Evolutionary conservation across 148 eudicot species (phyloP).

Genomic region (Vaccinium macrocarpon): DNA sequence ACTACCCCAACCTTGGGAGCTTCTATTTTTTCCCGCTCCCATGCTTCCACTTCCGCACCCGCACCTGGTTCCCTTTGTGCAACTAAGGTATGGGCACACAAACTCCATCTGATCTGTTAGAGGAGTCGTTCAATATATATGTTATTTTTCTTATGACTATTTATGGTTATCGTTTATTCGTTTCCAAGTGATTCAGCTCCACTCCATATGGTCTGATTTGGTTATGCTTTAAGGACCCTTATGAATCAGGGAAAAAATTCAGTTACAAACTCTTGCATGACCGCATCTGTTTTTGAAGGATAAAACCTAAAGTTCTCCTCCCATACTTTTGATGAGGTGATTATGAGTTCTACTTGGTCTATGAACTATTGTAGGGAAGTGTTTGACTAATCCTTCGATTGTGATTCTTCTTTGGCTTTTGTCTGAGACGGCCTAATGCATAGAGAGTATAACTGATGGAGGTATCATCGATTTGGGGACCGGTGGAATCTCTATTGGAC

Average conservation of each 20-base stretch:
- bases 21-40: too few species aligned
- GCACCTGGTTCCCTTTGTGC: too few species aligned
- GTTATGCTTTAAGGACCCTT: neutral
- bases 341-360: neutral
- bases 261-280: neutral
- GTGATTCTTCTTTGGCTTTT: neutral
- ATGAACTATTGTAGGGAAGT: neutral
- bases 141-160: neutral
- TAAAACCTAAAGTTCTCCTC: neutral
- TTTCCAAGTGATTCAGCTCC: neutral
- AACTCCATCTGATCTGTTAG: neutral
- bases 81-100: neutral
- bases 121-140: neutral
- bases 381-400: neutral
- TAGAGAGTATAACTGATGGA: neutral
- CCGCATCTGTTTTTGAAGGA: neutral
- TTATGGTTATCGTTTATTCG: neutral
- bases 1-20: too few species aligned
- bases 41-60: too few species aligned
- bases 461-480: neutral
- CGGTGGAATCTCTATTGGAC: neutral
- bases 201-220: neutral
- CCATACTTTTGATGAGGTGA: neutral
- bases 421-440: neutral
- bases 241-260: neutral